Evolutionary conservation across 1,139 yeast genomes (phyloP), one percentile per base, ranked within the genome.

Genomic region (Yamadazyma atlantica): DNA sequence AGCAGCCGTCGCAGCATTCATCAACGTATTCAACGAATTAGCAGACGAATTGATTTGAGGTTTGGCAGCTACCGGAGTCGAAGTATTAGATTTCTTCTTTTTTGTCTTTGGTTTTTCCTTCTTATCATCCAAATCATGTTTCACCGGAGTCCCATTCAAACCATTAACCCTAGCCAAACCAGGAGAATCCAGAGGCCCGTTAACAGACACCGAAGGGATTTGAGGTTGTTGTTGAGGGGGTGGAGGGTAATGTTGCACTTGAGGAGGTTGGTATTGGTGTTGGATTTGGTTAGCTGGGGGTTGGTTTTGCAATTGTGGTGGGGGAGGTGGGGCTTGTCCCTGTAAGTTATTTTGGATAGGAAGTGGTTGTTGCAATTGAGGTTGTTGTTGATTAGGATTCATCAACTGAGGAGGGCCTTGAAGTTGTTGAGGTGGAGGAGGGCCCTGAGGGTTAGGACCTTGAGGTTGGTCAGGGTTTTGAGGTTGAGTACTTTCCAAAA

Each of bases 401-500:
- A 45, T 38, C 38, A 43, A 31, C 28, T 36, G 39, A 17, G 41
- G 30, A 28, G 16, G 29, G 15, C 17, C 17, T 14, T 28, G 41
- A 23, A 41, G 44, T n/a, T 40, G 39, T 13, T 37, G 43, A n/a
- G 39, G 43, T 8, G 42, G 47, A 29, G 48, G 48, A 12, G n/a
- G n/a, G n/a, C 42, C 40, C 30, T 42, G 41, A 16, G 46, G 50
- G 13, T 47, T 48, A 12, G 48, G 38, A 8, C 39, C 39, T 32
- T 44, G 55, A 23, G 50, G 57, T 14, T 43, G 54, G 28, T 48
- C 54, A 6, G 10, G 38, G 45, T 34, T 40, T 18, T 43, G 51
- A n/a, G 60, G 68, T 42, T 64, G 70, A 13, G 61, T 62, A 43
- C 71, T 64, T 50, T 70, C 76, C 54, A 78, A 74, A n/a, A 78